Evolutionary conservation across 2,329 filamentous ascomycete genomes (phyloP), one percentile per base, ranked within the genome.

Genomic region (Atkinsonella hypoxylon): DNA sequence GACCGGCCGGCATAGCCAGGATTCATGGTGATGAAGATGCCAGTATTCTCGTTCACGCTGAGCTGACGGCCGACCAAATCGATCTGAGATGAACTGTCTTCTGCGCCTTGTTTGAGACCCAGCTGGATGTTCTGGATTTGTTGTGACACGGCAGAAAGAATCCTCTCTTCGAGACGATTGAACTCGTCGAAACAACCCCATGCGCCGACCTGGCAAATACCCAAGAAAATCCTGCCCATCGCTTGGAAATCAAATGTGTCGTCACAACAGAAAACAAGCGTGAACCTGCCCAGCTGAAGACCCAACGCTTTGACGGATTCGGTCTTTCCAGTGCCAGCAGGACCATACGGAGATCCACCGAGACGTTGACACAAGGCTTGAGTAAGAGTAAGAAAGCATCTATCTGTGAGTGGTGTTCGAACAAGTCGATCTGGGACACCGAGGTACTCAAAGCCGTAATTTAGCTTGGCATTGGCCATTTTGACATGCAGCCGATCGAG

Each of bases 181-280:
- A 99, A 99, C 73, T 99, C 93, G 63, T 99, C 93, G 68, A 99
- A 99, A 74, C 93, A 99, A 61, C 94, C 94, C 93, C 93, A 99
- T 4, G 93, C 93, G 66, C 93, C 93, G 45, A 99, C 93, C 67
- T 98, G 93, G 66, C 94, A 98, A 55, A 99, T 95, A 77, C 93
- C 93, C 36, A 98, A 77, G 78, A 99, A 98, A 60, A 99, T 99
- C 59, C 93, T 88, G 13, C 94, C 94, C 93, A 99, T 98, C 47
- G 93, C 93, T 64, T 98, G 93, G 76, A 97, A 98, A 67, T 99
- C 93, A 62, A 99, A 99, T 0, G 93, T 98, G 69, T 98, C 93
- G 64, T 99, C 93, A 72, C 93, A 99, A 68, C 94, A 98, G 74
- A 99, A 98, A 30, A 99, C 94, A 26, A 99, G 80, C 1, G 94